Evolutionary conservation across 306 rosid genomes (phyloP).

Genomic region (Styphnolobium japonicum): DNA sequence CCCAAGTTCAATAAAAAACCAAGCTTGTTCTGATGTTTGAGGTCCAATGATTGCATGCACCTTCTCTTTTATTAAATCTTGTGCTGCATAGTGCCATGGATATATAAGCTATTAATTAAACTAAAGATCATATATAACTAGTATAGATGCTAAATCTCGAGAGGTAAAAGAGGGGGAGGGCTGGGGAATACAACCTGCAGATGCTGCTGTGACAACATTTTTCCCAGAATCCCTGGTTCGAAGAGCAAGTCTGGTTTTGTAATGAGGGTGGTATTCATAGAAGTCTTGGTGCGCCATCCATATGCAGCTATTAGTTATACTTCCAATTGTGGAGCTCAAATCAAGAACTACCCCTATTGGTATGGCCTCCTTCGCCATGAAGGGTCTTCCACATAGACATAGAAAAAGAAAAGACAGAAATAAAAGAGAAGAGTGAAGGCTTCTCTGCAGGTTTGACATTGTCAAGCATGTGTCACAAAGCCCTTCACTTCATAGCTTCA

Average conservation of each 20-base stretch:
- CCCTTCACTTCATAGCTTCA: not conserved
- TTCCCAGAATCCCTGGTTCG: not conserved
- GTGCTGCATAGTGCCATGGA: not conserved
- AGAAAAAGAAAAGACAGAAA: not conserved
- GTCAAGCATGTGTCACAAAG: not conserved
- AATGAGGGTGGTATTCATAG: slow-evolving; percentile 14
- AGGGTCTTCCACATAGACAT: not conserved
- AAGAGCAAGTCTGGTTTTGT: slow-evolving; percentile 9
- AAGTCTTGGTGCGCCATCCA: slow-evolving; percentile 28
- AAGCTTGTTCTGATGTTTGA: slow-evolving; percentile 30
- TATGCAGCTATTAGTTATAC: slow-evolving; percentile 7
- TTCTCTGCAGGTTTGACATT: not conserved
- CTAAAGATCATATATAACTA: not conserved
- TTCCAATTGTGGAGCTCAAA: slow-evolving; percentile 3
- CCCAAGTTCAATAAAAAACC: slow-evolving; percentile 23
- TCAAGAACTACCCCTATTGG: slow-evolving; percentile 34
- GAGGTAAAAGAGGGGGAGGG: not conserved
- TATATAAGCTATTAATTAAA: not conserved
- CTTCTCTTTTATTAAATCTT: not conserved
- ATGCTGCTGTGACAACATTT: slow-evolving; percentile 30
- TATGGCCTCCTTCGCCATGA: not conserved
- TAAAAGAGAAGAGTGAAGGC: not conserved
- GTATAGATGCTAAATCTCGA: not conserved
- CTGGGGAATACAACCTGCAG: slow-evolving; percentile 9
- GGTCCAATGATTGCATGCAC: slow-evolving; percentile 41